These are phyloP conservation scores for Trichoderma brevicompactum DNA, from an alignment of 2,329 filamentous ascomycete genomes.

Conservation along the genomic window DNA sequence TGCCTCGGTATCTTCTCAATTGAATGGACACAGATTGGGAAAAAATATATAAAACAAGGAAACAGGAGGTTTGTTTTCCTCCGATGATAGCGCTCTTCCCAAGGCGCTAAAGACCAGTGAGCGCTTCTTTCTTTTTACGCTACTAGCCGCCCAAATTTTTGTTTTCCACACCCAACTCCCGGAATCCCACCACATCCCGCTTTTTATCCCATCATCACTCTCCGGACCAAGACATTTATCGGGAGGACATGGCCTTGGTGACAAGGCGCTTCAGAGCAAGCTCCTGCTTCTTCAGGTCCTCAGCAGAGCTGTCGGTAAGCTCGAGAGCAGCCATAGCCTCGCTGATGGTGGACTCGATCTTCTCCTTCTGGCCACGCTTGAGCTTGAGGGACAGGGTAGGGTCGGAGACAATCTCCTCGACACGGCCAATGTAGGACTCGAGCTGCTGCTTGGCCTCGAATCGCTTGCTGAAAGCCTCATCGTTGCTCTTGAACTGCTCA, in stretches of 20 bases:
- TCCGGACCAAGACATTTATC: slow-evolving; percentile 60
- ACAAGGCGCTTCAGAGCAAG: slow-evolving; percentile 95
- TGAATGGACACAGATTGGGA: slow-evolving; percentile 41
- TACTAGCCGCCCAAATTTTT: slow-evolving; percentile 28
- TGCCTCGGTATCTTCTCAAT: slow-evolving; percentile 42
- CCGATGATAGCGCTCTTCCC: slow-evolving; percentile 25
- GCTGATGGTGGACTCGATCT: slow-evolving; percentile 95
- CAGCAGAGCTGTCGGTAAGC: slow-evolving; percentile 86
- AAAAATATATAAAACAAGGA: slow-evolving; percentile 35
- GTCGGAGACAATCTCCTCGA: slow-evolving; percentile 98
- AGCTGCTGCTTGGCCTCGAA: slow-evolving; percentile 99
- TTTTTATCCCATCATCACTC: slow-evolving; percentile 6
- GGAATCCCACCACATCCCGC: slow-evolving; percentile 32
- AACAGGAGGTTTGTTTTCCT: slow-evolving; percentile 34
- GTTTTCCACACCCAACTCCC: slow-evolving; percentile 31
- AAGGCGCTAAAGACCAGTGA: slow-evolving; percentile 22
- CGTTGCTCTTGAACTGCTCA: slow-evolving; percentile 97
- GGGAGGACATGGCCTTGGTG: slow-evolving; percentile 96
- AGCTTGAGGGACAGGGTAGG: slow-evolving; percentile 94
- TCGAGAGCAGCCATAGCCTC: slow-evolving; percentile 98
- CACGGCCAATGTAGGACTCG: slow-evolving; percentile 97
- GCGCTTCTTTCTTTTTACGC: slow-evolving; percentile 20
- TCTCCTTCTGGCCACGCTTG: slow-evolving; percentile 99
- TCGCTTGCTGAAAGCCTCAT: slow-evolving; percentile 98
- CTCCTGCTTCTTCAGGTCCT: slow-evolving; percentile 99